Percentiles rank a stretch among this genome's conserved stretches.
phyloP scores from a whole-genome alignment of 176 grass and related monocot genomes.

The Oryza meyeriana region DNA sequence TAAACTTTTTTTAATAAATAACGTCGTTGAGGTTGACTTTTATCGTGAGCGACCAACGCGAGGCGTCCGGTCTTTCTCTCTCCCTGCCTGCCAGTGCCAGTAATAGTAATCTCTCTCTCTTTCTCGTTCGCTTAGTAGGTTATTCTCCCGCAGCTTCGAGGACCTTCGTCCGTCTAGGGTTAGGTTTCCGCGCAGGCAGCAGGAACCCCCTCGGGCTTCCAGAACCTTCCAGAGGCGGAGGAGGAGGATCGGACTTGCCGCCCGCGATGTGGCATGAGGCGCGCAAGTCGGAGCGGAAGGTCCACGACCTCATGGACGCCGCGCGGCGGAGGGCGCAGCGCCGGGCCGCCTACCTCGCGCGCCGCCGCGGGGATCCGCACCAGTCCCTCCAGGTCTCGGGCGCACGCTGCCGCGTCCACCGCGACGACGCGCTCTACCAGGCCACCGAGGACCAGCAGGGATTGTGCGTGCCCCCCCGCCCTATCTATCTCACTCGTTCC shows the following conservation, averaged over 20 bases:
- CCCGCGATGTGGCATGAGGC: conserved; percentile 95
- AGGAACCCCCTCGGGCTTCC: too few species aligned
- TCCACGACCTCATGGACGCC: conserved; percentile 93
- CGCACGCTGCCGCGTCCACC: conserved; percentile 75
- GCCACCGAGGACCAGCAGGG: conserved; percentile 93
- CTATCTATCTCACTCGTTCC: background rate
- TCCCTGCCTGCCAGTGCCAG: too few species aligned
- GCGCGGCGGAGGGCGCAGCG: conserved; percentile 87
- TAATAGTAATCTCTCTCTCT: too few species aligned
- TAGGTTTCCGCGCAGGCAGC: background rate
- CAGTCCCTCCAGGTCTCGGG: conserved; percentile 83
- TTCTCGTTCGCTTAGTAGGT: too few species aligned
- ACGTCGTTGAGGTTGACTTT: too few species aligned
- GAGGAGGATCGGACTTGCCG: too few species aligned
- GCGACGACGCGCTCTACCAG: conserved; percentile 93
- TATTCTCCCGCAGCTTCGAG: background rate
- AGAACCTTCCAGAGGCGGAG: too few species aligned
- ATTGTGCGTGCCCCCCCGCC: conserved; percentile 44
- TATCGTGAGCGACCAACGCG: too few species aligned
- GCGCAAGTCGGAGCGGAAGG: conserved; percentile 85
- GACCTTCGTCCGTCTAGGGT: background rate
- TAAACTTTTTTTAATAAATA: too few species aligned
- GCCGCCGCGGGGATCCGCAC: conserved; percentile 84
- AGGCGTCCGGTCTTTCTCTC: too few species aligned
- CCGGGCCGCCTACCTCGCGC: conserved; percentile 73